Conservation (phyloP, 768 basidiomycete genomes). For the Clitopilus hobsonii region DNA sequence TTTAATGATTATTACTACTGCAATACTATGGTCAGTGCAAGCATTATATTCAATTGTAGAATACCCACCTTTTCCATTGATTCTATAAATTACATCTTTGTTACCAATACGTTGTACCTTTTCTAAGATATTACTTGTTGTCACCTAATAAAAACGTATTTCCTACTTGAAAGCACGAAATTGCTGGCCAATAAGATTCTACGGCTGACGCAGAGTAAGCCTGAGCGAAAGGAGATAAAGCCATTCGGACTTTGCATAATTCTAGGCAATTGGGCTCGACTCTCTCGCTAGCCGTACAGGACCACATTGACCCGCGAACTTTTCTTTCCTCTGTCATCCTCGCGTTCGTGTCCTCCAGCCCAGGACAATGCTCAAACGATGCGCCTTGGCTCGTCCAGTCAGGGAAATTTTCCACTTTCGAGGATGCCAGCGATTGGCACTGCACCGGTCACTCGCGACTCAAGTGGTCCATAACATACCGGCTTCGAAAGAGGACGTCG, state of each 20-base stretch:
- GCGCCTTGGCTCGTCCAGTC: not conserved
- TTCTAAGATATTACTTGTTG: not conserved
- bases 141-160: not conserved
- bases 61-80: not conserved
- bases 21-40: not conserved
- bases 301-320: not conserved
- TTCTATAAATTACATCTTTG: not conserved
- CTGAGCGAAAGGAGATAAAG: not conserved
- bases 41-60: not conserved
- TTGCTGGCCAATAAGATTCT: not conserved
- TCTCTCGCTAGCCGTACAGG: no score
- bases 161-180: not conserved
- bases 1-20: not conserved
- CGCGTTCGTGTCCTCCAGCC: not conserved
- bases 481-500: constrained; percentile 59
- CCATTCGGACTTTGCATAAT: not conserved
- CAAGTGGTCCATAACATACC: constrained; percentile 44
- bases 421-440: constrained; percentile 10
- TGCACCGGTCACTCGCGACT: constrained; percentile 30
- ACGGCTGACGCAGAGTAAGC: not conserved
- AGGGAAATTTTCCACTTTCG: constrained; percentile 20
- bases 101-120: not conserved
- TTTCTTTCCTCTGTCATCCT: not conserved
- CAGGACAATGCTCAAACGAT: not conserved
- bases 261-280: not conserved